These are phyloP conservation scores for Pseudogymnoascus sp. DNA, from an alignment of 2,329 filamentous ascomycete genomes.

Conservation along the genomic window DNA sequence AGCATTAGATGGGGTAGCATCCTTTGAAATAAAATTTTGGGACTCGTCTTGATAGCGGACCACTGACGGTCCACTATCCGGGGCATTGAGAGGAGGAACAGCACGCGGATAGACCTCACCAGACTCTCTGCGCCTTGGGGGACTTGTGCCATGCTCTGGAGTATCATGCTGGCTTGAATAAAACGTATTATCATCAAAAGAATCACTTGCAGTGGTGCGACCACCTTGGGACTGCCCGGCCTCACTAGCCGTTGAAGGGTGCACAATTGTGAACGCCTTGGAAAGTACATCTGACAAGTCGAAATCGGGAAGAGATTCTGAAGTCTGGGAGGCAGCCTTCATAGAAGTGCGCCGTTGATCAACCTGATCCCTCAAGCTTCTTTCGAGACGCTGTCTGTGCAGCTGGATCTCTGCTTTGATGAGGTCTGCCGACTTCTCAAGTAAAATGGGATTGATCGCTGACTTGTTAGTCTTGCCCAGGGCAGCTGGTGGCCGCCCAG, in stretches of 20 bases:
- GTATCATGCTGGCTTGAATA: constrained; percentile 93
- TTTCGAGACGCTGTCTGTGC: constrained; percentile 75
- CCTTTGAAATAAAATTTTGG: constrained; percentile 21
- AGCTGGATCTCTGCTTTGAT: constrained; percentile 73
- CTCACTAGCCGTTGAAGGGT: constrained; percentile 50
- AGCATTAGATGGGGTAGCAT: constrained; percentile 23
- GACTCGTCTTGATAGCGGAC: constrained; percentile 17
- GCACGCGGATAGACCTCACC: constrained; percentile 18
- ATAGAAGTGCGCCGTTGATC: constrained; percentile 48
- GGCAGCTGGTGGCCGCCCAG: background rate
- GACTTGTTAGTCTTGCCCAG: constrained; percentile 40
- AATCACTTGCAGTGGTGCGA: constrained; percentile 64
- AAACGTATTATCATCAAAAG: constrained; percentile 87
- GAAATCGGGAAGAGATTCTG: constrained; percentile 52
- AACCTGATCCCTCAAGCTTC: constrained; percentile 65
- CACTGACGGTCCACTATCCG: background rate
- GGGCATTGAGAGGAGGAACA: constrained; percentile 17
- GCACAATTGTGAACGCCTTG: constrained; percentile 61
- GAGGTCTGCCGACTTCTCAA: constrained; percentile 79
- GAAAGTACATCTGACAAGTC: constrained; percentile 65
- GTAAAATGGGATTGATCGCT: constrained; percentile 71
- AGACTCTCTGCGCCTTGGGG: constrained; percentile 20
- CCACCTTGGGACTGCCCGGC: constrained; percentile 45
- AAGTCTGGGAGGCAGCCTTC: constrained; percentile 34
- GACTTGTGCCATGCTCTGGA: constrained; percentile 42